A percentile compares a stretch with the other conserved stretches of the same genome.
phyloP scores from a whole-genome alignment of 257 asterid species.

The Thymus quinquecostatus region DNA sequence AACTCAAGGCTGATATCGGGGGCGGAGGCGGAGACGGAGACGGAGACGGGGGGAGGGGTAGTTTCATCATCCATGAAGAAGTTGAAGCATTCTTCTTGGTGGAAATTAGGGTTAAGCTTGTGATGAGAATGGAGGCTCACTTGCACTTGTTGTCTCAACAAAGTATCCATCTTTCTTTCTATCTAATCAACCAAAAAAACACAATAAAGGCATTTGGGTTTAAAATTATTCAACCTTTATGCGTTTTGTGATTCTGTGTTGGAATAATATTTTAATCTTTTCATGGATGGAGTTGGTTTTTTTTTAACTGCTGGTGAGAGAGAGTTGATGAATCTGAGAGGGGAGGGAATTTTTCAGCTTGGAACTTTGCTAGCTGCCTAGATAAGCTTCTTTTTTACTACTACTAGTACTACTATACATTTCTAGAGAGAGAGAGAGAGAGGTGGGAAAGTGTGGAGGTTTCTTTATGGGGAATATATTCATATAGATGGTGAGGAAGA shows the following conservation, averaged over 20 bases:
- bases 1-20: conserved; percentile 60
- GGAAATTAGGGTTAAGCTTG: conserved; percentile 41
- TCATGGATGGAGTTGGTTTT: conserved; percentile 47
- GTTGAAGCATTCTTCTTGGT: conserved; percentile 95
- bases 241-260: conserved; percentile 38
- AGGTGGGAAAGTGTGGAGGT: conserved; percentile 17
- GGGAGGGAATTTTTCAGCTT: conserved; percentile 7
- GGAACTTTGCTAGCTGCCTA: conserved; percentile 42
- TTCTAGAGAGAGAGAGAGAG: conserved; percentile 12
- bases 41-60: conserved; percentile 61
- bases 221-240: conserved; percentile 14
- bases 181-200: conserved; percentile 41
- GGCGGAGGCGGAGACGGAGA: conserved; percentile 41
- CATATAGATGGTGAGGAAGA: conserved; percentile 26
- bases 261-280: conserved; percentile 31
- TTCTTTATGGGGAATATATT: conserved; percentile 48
- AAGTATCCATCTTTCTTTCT: conserved; percentile 64
- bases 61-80: conserved; percentile 96
- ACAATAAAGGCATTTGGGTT: conserved; percentile 26
- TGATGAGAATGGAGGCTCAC: conserved; percentile 81
- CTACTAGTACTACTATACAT: background rate
- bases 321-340: background rate
- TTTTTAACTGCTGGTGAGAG: conserved; percentile 25
- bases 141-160: conserved; percentile 59
- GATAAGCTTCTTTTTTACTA: conserved; percentile 22